Conservation (phyloP, 768 basidiomycete genomes). For the Sarcodon aspratus region DNA sequence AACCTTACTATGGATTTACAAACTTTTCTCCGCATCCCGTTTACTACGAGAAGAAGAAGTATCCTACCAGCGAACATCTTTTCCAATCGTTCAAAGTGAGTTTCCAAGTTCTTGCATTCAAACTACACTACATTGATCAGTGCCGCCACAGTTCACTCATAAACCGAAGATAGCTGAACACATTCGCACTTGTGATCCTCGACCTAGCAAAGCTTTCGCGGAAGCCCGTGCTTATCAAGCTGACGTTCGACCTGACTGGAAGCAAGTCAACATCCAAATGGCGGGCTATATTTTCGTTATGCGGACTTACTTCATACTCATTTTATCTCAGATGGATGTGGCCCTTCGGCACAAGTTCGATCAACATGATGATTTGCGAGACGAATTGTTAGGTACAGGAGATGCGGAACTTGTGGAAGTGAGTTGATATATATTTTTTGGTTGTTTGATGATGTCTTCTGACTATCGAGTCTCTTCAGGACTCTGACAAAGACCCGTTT, state of each 20-base stretch:
- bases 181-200: constrained; percentile 50
- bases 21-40: constrained; percentile 65
- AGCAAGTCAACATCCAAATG: constrained; percentile 51
- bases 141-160: neutral
- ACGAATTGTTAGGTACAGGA: constrained; percentile 51
- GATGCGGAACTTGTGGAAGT: constrained; percentile 64
- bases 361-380: constrained; percentile 50
- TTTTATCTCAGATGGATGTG: constrained; percentile 47
- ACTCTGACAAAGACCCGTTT: constrained; percentile 65
- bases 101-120: neutral
- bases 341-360: constrained; percentile 58
- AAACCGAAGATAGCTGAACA: constrained; percentile 54
- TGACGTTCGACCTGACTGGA: constrained; percentile 57
- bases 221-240: constrained; percentile 57
- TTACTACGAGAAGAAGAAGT: constrained; percentile 46
- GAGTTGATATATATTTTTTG: constrained; percentile 4
- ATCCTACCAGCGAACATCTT: constrained; percentile 70
- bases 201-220: constrained; percentile 55
- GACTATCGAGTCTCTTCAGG: constrained; percentile 24
- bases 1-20: constrained; percentile 61
- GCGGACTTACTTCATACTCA: neutral
- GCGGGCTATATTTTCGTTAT: constrained; percentile 19
- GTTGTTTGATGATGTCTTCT: neutral
- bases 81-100: constrained; percentile 52
- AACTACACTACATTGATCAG: neutral